A percentile compares a stretch with the other conserved stretches of the same genome.
Conservation (phyloP, 2,329 filamentous ascomycete genomes). For the Colletotrichum paranaense region DNA sequence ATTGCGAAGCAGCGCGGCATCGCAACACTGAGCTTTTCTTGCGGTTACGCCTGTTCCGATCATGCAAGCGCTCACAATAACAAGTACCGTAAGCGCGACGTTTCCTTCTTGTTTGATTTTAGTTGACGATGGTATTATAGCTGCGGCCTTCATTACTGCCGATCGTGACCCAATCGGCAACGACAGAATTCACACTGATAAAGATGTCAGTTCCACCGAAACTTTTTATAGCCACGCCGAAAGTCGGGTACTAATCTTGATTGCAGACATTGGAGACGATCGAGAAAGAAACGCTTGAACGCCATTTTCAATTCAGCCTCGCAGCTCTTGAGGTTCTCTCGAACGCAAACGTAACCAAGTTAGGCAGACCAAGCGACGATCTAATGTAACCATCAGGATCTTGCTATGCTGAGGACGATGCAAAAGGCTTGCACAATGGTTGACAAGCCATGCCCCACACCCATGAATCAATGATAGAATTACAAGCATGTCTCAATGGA, state of each 20-base stretch:
- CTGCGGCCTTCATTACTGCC: background rate
- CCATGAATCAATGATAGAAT: background rate
- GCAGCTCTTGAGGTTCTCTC: background rate
- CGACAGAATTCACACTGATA: background rate
- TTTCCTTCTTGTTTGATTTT: background rate
- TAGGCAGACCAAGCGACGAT: background rate
- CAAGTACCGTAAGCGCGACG: background rate
- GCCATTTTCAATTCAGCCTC: background rate
- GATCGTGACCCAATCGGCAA: background rate
- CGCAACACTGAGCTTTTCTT: background rate
- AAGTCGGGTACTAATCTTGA: background rate
- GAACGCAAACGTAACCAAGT: background rate
- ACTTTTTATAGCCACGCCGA: too few relatives aligned
- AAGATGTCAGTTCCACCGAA: background rate
- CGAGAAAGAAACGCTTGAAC: background rate
- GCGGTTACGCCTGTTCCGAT: background rate
- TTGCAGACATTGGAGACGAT: background rate
- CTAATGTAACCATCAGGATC: background rate
- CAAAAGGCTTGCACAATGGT: background rate
- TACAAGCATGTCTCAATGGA: background rate
- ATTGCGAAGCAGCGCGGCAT: background rate
- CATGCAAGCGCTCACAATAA: background rate
- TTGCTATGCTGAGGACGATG: background rate
- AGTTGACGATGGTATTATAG: background rate
- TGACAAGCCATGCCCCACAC: background rate